Conservation (phyloP, 2,329 filamentous ascomycete genomes). For the Huntiella savannae region DNA sequence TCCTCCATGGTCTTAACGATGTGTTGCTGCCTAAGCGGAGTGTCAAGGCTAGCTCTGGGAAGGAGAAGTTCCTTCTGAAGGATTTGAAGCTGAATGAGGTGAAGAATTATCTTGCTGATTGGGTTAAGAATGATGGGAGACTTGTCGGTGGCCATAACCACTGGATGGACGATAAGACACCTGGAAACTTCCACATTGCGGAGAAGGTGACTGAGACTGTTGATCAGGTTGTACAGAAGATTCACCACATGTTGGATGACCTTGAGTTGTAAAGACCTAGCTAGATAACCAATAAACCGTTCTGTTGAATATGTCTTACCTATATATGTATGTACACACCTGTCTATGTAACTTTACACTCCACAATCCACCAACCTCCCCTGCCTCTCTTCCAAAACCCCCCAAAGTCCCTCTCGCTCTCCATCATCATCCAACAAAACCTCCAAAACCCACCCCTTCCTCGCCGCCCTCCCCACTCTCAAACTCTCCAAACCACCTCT, state of each 20-base stretch:
- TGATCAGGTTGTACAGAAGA: not conserved
- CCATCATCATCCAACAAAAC: conserved; percentile 28
- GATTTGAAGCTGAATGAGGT: conserved; percentile 12
- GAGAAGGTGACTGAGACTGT: not conserved
- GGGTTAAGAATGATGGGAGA: conserved; percentile 5
- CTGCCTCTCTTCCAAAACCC: conserved; percentile 15
- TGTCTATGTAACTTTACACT: conserved; percentile 22
- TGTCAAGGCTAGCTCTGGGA: not conserved
- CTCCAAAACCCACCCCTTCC: conserved; percentile 27
- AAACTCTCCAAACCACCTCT: conserved; percentile 20
- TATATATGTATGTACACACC: not conserved
- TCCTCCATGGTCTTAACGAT: conserved; percentile 55
- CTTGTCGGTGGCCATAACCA: conserved; percentile 9
- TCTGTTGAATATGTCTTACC: not conserved
- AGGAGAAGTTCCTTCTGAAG: not conserved
- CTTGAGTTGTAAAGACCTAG: conserved; percentile 5
- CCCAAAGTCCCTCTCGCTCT: conserved; percentile 24
- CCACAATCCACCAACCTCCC: conserved; percentile 21
- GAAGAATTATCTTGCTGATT: conserved; percentile 15
- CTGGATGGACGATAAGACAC: conserved; percentile 7
- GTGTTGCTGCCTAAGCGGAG: conserved; percentile 45
- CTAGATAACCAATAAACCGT: not conserved
- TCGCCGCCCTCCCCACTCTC: conserved; percentile 1
- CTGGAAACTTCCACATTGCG: not conserved
- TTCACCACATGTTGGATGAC: conserved; percentile 4